A percentile compares a stretch with the other conserved stretches of the same genome.
Conservation (phyloP, 1,139 yeast species). For the Pneumocystis sp. region DNA sequence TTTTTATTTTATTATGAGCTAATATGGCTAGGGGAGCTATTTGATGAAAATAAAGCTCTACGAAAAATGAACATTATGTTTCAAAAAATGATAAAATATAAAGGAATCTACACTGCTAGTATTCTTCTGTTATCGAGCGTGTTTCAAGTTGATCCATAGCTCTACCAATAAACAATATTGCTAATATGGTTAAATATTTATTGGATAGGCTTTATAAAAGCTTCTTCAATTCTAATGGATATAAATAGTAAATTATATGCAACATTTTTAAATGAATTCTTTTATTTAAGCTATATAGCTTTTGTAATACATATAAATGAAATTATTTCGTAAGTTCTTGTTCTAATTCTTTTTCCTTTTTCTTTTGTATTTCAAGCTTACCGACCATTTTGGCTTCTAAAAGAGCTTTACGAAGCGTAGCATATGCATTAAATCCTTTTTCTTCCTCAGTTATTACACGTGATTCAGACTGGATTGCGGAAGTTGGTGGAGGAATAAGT, state of each 20-base stretch:
- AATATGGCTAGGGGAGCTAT: neutral
- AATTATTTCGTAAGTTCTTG: neutral
- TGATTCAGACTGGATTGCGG: constrained; percentile 55
- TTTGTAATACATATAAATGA: neutral
- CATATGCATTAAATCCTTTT: constrained; percentile 54
- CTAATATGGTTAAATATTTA: neutral
- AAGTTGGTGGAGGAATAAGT: constrained; percentile 84
- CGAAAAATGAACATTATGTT: neutral
- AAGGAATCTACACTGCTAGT: neutral
- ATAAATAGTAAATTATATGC: too few species aligned
- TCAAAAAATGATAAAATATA: neutral
- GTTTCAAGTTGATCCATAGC: neutral
- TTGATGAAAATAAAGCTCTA: neutral
- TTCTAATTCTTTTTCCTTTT: constrained; percentile 5
- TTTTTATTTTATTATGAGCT: neutral
- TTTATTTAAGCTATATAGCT: too few species aligned
- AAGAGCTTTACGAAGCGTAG: constrained; percentile 91
- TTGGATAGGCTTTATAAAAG: neutral
- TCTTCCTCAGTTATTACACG: constrained; percentile 89
- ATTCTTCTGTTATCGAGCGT: neutral
- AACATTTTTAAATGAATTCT: neutral
- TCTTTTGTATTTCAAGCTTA: constrained; percentile 91
- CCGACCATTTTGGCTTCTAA: constrained; percentile 88
- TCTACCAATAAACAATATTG: neutral
- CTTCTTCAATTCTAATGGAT: neutral